These are phyloP conservation scores for Chlorella sorokiniana DNA, from an alignment of 139 green algal species.

Conservation along the genomic window DNA sequence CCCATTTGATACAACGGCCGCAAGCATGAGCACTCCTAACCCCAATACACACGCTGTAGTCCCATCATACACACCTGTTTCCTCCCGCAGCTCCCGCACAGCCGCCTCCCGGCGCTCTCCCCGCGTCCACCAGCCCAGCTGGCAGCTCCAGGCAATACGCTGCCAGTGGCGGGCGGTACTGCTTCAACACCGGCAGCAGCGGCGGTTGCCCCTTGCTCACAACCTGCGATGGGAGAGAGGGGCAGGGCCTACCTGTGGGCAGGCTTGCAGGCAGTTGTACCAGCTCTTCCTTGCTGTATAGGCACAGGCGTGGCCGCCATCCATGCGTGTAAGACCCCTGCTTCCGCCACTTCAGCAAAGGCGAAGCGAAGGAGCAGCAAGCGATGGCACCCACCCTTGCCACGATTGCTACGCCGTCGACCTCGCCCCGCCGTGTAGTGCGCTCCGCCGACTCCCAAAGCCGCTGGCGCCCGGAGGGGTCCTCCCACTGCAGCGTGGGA, in stretches of 20 bases:
- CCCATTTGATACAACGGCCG: no score
- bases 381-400: slow-evolving; percentile 19
- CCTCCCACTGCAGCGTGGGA: slow-evolving; percentile 46
- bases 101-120: slow-evolving; percentile 59
- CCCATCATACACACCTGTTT: no score
- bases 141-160: slow-evolving; percentile 66
- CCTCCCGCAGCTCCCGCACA: slow-evolving; percentile 70
- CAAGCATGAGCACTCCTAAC: no score
- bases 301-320: background rate
- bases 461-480: slow-evolving; percentile 44
- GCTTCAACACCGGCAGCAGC: slow-evolving; percentile 43
- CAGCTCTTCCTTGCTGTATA: background rate
- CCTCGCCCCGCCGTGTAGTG: slow-evolving; percentile 40
- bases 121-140: slow-evolving; percentile 68
- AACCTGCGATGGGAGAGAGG: slow-evolving; percentile 19
- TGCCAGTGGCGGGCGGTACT: slow-evolving; percentile 58
- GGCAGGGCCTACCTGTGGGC: background rate
- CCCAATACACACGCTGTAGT: no score
- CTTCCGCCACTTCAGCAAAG: background rate
- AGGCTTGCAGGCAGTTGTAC: background rate
- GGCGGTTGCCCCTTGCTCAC: slow-evolving; percentile 14
- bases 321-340: background rate
- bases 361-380: background rate
- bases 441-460: slow-evolving; percentile 59
- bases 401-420: slow-evolving; percentile 57